phyloP scores from a whole-genome alignment of 2,329 filamentous ascomycete species.

The Aspergillus sp. region DNA sequence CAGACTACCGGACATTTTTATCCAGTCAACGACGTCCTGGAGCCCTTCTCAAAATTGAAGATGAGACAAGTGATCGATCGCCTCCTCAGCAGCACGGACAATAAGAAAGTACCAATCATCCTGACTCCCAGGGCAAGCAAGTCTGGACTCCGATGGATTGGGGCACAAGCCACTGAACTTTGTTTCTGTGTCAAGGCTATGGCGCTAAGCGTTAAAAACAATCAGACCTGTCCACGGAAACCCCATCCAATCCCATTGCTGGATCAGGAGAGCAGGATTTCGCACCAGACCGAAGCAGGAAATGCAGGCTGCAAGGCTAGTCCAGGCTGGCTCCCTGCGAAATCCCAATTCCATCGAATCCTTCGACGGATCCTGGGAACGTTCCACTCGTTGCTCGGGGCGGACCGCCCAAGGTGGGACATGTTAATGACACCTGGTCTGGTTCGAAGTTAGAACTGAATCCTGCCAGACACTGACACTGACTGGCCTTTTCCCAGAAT shows the following conservation, averaged over 20 bases:
- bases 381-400: conserved; percentile 3
- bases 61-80: not conserved
- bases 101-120: conserved; percentile 4
- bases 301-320: not conserved
- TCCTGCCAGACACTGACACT: not conserved
- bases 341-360: not conserved
- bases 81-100: conserved; percentile 2
- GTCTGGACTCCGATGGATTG: not conserved
- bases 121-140: not conserved
- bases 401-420: conserved; percentile 10
- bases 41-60: not conserved
- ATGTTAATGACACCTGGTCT: conserved; percentile 1
- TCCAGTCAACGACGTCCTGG: not conserved
- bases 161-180: not conserved
- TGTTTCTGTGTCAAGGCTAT: not conserved
- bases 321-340: not conserved
- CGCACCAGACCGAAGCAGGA: not conserved
- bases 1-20: not conserved
- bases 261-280: not conserved
- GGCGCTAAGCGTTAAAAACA: not conserved
- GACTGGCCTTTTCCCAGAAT: not conserved
- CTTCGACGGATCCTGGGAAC: not conserved
- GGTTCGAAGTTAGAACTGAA: not conserved
- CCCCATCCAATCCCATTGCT: not conserved
- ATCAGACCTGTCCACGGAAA: not conserved